These are phyloP conservation scores for Lentinula edodes DNA, from an alignment of 768 basidiomycete species.

Conservation along the genomic window DNA sequence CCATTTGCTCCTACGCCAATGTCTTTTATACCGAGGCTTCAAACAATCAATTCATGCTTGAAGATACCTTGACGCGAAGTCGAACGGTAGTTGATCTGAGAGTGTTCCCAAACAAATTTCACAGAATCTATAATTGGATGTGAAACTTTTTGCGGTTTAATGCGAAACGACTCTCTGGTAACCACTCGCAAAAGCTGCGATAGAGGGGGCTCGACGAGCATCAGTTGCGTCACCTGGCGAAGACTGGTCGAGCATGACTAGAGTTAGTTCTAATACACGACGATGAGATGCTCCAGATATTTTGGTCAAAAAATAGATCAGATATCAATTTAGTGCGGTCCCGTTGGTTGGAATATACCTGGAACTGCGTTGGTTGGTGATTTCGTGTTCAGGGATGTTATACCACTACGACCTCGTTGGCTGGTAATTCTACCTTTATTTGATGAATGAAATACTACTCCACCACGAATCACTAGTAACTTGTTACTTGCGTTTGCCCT, in stretches of 20 bases:
- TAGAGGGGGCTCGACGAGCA: not conserved
- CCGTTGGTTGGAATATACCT: not conserved
- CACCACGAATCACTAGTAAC: not conserved
- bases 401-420: not conserved
- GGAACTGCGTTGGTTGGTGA: not conserved
- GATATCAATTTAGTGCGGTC: not conserved
- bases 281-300: constrained; percentile 3
- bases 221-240: not conserved
- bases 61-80: not conserved
- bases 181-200: not conserved
- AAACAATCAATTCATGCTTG: not conserved
- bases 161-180: not conserved
- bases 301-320: not conserved
- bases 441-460: not conserved
- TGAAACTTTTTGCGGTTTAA: not conserved
- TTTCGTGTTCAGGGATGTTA: not conserved
- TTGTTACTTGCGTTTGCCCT: constrained; percentile 25
- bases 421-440: not conserved
- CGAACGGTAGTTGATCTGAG: not conserved
- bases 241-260: not conserved
- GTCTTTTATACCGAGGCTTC: not conserved
- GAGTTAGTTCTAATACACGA: not conserved
- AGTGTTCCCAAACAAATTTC: not conserved
- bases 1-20: not conserved
- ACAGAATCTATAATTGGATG: not conserved